These are phyloP conservation scores for Lycium barbarum DNA, from an alignment of 257 asterid species.

Conservation along the genomic window DNA sequence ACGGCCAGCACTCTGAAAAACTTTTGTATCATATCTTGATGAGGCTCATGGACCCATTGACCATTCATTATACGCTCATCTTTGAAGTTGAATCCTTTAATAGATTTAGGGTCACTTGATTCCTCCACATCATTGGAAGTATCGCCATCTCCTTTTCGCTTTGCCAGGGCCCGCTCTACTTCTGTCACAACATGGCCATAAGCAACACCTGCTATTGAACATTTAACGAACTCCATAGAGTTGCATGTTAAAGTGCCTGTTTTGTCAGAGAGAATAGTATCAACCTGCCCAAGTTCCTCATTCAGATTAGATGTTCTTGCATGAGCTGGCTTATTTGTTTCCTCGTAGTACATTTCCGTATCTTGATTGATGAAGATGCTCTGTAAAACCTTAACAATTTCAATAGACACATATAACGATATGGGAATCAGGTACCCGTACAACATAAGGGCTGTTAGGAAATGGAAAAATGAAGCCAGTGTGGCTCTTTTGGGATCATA, in stretches of 20 bases:
- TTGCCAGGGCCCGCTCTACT: constrained; percentile 81
- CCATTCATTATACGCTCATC: constrained; percentile 92
- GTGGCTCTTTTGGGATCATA: constrained; percentile 66
- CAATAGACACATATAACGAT: constrained; percentile 91
- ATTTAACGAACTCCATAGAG: constrained; percentile 95
- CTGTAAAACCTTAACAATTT: constrained; percentile 91
- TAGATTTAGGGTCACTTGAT: constrained; percentile 45
- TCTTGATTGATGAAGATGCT: constrained; percentile 85
- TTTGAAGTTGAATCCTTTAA: constrained; percentile 83
- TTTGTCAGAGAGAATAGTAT: constrained; percentile 89
- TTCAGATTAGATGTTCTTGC: constrained; percentile 96
- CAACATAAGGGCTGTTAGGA: constrained; percentile 92
- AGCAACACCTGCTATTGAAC: constrained; percentile 83
- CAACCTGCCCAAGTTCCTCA: constrained; percentile 96
- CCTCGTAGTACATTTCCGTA: constrained; percentile 81
- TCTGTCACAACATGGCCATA: constrained; percentile 95
- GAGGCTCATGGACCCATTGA: constrained; percentile 74
- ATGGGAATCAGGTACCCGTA: constrained; percentile 95
- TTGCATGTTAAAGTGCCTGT: constrained; percentile 95
- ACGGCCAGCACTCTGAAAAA: constrained; percentile 85
- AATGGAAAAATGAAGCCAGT: constrained; percentile 79
- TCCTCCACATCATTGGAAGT: constrained; percentile 36
- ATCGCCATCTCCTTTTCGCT: constrained; percentile 55
- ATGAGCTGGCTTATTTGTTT: constrained; percentile 80
- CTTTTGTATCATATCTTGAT: constrained; percentile 65